phyloP scores from a whole-genome alignment of 805 yeast genomes.

The Kodamaea leandrae region DNA sequence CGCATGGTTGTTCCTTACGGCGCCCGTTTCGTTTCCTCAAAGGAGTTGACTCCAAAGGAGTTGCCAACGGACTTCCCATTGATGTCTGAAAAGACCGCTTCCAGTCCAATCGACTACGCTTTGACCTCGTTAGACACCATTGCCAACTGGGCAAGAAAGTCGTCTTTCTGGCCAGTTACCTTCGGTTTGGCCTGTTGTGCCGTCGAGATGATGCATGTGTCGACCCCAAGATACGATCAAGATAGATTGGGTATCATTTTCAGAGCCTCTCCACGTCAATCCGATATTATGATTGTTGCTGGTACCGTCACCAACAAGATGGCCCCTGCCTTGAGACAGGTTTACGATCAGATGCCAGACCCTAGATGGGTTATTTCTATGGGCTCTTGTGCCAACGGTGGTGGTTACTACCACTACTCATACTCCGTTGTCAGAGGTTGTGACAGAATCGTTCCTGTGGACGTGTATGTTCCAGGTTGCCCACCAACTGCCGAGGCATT shows the following conservation, averaged over 20 bases:
- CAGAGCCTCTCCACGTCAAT: constrained; percentile 91
- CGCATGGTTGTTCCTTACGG: constrained; percentile 15
- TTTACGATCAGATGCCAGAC: constrained; percentile 91
- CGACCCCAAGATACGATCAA: constrained; percentile 88
- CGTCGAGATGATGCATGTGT: constrained; percentile 92
- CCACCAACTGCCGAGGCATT: constrained; percentile 91
- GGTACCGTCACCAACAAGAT: constrained; percentile 88
- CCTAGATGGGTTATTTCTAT: constrained; percentile 93
- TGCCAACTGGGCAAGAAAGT: constrained; percentile 89
- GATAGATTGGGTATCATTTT: constrained; percentile 89
- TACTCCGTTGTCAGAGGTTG: constrained; percentile 89
- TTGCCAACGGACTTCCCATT: constrained; percentile 70
- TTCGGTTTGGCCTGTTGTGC: constrained; percentile 93
- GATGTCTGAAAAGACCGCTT: constrained; percentile 56
- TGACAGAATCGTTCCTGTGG: constrained; percentile 85
- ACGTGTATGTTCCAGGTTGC: constrained; percentile 89
- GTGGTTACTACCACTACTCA: constrained; percentile 88
- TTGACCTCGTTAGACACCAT: constrained; percentile 77
- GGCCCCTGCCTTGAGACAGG: constrained; percentile 93
- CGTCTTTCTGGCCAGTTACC: constrained; percentile 91
- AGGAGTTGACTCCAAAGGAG: constrained; percentile 47
- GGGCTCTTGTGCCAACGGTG: constrained; percentile 95
- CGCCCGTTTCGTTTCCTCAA: constrained; percentile 31
- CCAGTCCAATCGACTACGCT: constrained; percentile 70
- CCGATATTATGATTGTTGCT: constrained; percentile 89